These are phyloP conservation scores for Colletotrichum salicis DNA, from an alignment of 2,329 filamentous ascomycete species.

Conservation along the genomic window DNA sequence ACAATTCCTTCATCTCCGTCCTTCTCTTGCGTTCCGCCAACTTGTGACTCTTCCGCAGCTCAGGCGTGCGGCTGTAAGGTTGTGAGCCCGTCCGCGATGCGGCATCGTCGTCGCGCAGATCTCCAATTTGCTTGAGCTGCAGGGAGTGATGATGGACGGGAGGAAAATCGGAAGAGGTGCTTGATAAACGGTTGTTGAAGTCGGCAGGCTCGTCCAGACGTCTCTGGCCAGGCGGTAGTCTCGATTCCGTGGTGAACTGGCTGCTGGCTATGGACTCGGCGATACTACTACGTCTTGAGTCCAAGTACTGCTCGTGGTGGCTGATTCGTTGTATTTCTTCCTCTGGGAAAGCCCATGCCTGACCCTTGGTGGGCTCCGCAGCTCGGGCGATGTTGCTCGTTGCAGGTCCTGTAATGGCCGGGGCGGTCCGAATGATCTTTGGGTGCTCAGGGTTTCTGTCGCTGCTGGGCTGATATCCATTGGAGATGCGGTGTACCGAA, in stretches of 20 bases:
- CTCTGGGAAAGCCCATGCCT: slow-evolving; percentile 86
- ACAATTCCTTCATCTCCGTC: slow-evolving; percentile 89
- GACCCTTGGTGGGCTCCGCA: slow-evolving; percentile 82
- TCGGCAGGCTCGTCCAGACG: slow-evolving; percentile 72
- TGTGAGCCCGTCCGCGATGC: slow-evolving; percentile 67
- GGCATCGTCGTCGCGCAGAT: slow-evolving; percentile 70
- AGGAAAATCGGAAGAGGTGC: slow-evolving; percentile 64
- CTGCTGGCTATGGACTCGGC: slow-evolving; percentile 83
- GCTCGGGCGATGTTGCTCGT: slow-evolving; percentile 74
- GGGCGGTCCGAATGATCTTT: slow-evolving; percentile 73
- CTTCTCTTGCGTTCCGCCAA: slow-evolving; percentile 84
- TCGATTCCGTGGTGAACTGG: slow-evolving; percentile 80
- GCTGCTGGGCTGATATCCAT: slow-evolving; percentile 70
- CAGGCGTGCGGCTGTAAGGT: slow-evolving; percentile 85
- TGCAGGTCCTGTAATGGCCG: slow-evolving; percentile 78
- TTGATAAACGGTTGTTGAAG: slow-evolving; percentile 58
- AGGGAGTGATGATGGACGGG: slow-evolving; percentile 78
- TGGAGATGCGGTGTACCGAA: slow-evolving; percentile 69
- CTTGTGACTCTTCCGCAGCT: slow-evolving; percentile 85
- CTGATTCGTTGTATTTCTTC: slow-evolving; percentile 68
- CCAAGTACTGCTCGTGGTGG: slow-evolving; percentile 61
- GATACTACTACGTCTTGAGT: slow-evolving; percentile 79
- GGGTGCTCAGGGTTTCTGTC: slow-evolving; percentile 66
- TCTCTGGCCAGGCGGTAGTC: slow-evolving; percentile 76
- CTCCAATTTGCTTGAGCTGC: slow-evolving; percentile 77